A percentile compares a stretch with the other conserved stretches of the same genome.
These are phyloP conservation scores for Rhizopus microsporus DNA, from an alignment of 371 early-diverging fungal genomes.

Conservation along the genomic window DNA sequence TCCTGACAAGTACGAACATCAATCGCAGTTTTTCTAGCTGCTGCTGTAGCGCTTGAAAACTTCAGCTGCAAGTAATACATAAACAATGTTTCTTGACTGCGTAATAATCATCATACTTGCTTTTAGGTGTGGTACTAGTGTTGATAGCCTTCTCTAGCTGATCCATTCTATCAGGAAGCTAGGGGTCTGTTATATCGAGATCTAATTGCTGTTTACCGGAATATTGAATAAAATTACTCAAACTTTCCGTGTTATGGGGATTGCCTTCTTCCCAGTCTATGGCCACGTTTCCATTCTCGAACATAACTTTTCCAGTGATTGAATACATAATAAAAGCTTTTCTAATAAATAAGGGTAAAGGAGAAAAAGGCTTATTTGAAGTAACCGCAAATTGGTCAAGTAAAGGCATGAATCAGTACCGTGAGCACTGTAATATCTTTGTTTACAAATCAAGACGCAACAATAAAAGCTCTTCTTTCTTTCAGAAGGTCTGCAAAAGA, in stretches of 20 bases:
- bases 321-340: conserved; percentile 3
- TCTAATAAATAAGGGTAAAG: conserved; percentile 2
- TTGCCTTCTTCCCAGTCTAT: not conserved
- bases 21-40: not conserved
- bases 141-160: conserved; percentile 1
- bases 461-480: too few relatives aligned
- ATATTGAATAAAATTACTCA: conserved; percentile 9
- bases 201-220: conserved; percentile 1
- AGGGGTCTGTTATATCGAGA: not conserved
- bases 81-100: conserved; percentile 3
- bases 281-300: conserved; percentile 4
- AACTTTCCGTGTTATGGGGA: conserved; percentile 6
- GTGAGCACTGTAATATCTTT: too few relatives aligned
- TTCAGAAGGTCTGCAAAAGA: too few relatives aligned
- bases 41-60: conserved; percentile 1
- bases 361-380: conserved; percentile 1
- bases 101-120: conserved; percentile 2
- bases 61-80: conserved; percentile 8
- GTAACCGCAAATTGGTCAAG: conserved; percentile 3
- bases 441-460: too few relatives aligned
- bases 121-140: not conserved
- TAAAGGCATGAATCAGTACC: conserved; percentile 2
- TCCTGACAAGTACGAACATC: too few relatives aligned
- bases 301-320: conserved; percentile 9
- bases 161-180: conserved; percentile 1